Percentiles rank a stretch among this genome's conserved stretches.
phyloP scores from a whole-genome alignment of 179 eudicot species.

The Heliamphora pulchella region DNA sequence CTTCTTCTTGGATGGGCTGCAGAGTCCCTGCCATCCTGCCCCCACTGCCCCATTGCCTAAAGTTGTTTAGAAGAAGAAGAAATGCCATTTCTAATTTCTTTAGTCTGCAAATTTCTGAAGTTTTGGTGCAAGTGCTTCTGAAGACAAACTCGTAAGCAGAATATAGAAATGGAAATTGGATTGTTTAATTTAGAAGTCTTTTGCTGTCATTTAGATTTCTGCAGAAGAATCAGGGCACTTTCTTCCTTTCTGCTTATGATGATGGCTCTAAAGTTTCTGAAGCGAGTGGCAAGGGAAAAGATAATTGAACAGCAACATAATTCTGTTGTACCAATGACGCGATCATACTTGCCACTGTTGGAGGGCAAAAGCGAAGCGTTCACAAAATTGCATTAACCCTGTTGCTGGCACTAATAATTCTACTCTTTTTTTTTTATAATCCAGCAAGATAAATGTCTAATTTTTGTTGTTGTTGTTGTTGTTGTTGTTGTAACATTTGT shows the following conservation, averaged over 20 bases:
- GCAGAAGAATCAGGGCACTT: constrained; percentile 70
- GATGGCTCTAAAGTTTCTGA: constrained; percentile 35
- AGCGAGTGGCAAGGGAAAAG: constrained; percentile 49
- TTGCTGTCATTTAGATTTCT: constrained; percentile 47
- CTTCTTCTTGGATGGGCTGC: too few species aligned
- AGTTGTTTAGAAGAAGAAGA: background rate
- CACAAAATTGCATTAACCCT: background rate
- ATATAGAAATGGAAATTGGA: background rate
- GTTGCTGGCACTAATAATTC: background rate
- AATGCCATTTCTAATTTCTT: background rate
- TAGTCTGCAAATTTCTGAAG: background rate
- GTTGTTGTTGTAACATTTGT: constrained; percentile 13
- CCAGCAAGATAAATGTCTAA: background rate
- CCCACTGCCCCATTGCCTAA: too few species aligned
- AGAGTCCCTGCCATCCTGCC: too few species aligned
- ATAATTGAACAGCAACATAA: constrained; percentile 23
- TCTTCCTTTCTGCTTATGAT: constrained; percentile 59
- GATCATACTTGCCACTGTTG: background rate
- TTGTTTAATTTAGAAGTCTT: background rate
- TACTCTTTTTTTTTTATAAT: background rate
- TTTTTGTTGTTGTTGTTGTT: background rate
- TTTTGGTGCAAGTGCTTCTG: background rate
- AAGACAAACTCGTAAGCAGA: background rate
- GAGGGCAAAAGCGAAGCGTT: background rate
- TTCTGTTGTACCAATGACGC: background rate